Evolutionary conservation across 1,139 yeast genomes (phyloP), one percentile per base, ranked within the genome.

Genomic region (Geotrichum bryndzae): DNA sequence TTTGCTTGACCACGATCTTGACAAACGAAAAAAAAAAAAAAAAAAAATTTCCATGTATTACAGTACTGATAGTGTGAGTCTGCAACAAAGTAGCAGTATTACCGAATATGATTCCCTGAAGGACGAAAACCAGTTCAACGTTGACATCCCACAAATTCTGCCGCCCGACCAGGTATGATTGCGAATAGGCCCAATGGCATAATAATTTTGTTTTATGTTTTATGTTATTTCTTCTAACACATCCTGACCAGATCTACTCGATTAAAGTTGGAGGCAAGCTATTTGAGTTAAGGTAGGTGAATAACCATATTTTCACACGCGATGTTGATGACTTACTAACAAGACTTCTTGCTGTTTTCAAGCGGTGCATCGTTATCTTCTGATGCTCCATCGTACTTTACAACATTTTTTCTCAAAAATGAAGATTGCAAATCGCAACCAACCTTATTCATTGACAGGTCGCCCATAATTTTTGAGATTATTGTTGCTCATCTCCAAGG

Each of bases 331-430:
- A 7, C 3, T 38, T 51, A 25, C 56, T 57, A 41, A 57, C 56
- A 2, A 38, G 8, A 8, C 31, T 31, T 52, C 27, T 22, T 52
- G 79, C 18, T 41, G 15, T 15, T 23, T 35, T 22, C 23, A 23
- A 86, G 94, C 70, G 97, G 97, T 0, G 91, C 94, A 0, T 90
- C 96, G 6, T 74, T 91, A 53, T 87, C 92, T 23, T 88, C 90
- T 0, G 97, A 90, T 74, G 86, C 79, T 0, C 84, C 84, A 0
- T 79, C 81, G 11, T 81, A 79, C 65, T 81, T 81, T 69, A 80
- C 84, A 4, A 76, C 76, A 50, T 79, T 74, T 67, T 81, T 81
- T 66, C 63, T 70, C 2, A 72, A 74, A 41, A 66, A 66, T 64
- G 61, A 57, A 4, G 66, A 66, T 45, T 61, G 73, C 50, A 82